Base-by-base conservation (phyloP, 306 rosid genomes). In the Fragaria ananassa region DNA sequence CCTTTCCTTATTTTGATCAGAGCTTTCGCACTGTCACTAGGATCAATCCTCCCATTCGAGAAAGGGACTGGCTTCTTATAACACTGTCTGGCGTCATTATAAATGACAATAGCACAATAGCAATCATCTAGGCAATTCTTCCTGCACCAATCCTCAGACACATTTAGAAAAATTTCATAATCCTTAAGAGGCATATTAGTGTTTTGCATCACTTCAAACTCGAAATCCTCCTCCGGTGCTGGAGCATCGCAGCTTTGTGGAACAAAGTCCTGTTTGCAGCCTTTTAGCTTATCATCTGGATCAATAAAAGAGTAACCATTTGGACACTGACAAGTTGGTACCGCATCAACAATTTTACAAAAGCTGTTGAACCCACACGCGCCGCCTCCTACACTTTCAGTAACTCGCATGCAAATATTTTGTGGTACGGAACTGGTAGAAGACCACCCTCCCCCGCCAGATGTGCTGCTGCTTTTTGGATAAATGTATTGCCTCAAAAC, bases 401-500 rank as follows among this genome's bases (percentile, higher is more conserved):
- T 0, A 53, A 84, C 14, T 2, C 8, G 3, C 3, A 4, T 0
- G 41, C 90, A 88, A 10, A 88, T 86, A 58, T 86, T 67, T 17
- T 64, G 3, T 37, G 92, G 90, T 65, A 10, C 12, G 54, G 64
- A 29, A 2, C 1, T 5, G 0, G 77, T 49, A 0, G 14, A 1
- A 9, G 83, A 71, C 92, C 89, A 83, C 81, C 74, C 10, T 29
- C 11, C 47, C 47, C 44, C 60, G 67, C 45, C 46, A n/a, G n/a
- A n/a, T 44, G 8, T 70, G 68, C 3, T 39, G 23, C 10, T 35
- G 1, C 6, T 23, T 72, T 78, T 89, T 17, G 87, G 93, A 63
- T 85, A 78, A 41, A 69, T 57, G 70, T 84, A 89, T 21, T 79
- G 86, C 14, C 93, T 82, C 56, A 90, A 81, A 83, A 89, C 83